phyloP scores from a whole-genome alignment of 1,284 basidiomycete genomes.

The Fomitopsis pinicola region DNA sequence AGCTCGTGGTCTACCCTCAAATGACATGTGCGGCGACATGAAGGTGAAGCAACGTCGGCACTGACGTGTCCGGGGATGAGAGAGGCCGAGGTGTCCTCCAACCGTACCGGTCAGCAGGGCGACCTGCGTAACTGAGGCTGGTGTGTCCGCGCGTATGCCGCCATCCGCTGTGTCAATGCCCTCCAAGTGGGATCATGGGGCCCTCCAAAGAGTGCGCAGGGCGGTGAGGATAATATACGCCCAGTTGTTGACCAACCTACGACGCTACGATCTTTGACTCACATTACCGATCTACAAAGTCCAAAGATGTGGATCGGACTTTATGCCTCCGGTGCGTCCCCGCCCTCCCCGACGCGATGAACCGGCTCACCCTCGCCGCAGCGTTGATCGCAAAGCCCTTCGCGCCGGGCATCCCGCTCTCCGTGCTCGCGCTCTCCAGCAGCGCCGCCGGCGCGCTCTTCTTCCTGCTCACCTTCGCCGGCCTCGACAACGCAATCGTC shows the following conservation, averaged over 20 bases:
- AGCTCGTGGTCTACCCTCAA: too few species aligned
- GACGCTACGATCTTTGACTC: background rate
- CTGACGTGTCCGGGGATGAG: too few species aligned
- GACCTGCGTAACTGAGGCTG: too few species aligned
- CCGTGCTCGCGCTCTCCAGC: constrained; percentile 24
- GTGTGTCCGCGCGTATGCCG: background rate
- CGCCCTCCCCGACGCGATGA: background rate
- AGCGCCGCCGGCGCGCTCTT: constrained; percentile 25
- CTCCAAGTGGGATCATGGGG: background rate
- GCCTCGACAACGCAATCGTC: constrained; percentile 20
- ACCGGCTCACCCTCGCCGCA: background rate
- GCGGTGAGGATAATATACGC: background rate
- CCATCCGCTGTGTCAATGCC: background rate
- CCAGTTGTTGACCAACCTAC: background rate
- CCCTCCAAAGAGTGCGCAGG: background rate
- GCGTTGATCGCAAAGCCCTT: constrained; percentile 28
- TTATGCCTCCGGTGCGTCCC: constrained; percentile 22
- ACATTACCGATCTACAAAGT: background rate
- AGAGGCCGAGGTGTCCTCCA: too few species aligned
- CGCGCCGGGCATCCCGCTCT: constrained; percentile 25
- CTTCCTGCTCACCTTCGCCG: constrained; percentile 25
- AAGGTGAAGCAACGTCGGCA: too few species aligned
- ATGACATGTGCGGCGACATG: too few species aligned
- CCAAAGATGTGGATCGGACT: constrained; percentile 28
- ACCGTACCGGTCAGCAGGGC: too few species aligned